Percentiles rank a stretch among this genome's conserved stretches.
phyloP scores from a whole-genome alignment of 2,329 filamentous ascomycete species.

The Fusarium graminum region DNA sequence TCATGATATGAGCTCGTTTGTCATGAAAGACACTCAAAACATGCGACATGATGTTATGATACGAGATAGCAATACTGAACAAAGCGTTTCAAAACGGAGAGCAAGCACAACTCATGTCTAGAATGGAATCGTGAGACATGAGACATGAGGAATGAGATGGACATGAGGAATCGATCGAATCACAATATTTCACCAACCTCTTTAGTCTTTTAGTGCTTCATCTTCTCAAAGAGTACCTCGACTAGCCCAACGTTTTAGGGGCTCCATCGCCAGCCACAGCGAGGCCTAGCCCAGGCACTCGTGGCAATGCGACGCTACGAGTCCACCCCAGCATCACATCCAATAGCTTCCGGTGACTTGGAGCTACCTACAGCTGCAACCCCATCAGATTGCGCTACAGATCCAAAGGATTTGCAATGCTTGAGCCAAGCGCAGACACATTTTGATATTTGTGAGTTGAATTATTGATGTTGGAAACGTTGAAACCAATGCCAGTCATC shows the following conservation, averaged over 20 bases:
- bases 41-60: constrained; percentile 19
- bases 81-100: neutral
- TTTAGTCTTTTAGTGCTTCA: neutral
- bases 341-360: constrained; percentile 32
- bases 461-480: neutral
- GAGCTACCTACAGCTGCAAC: constrained; percentile 9
- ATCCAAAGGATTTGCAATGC: constrained; percentile 1
- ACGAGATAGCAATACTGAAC: constrained; percentile 6
- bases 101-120: neutral
- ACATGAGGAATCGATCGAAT: constrained; percentile 4
- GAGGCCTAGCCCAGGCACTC: constrained; percentile 39
- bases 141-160: neutral
- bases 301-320: constrained; percentile 38
- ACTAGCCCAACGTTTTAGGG: constrained; percentile 11
- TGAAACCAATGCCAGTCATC: neutral
- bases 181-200: constrained; percentile 21
- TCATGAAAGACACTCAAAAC: constrained; percentile 22
- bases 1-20: constrained; percentile 28
- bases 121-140: neutral
- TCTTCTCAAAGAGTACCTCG: neutral
- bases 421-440: neutral
- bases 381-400: constrained; percentile 11
- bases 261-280: constrained; percentile 15
- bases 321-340: constrained; percentile 38
- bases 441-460: neutral